Base-by-base conservation (phyloP, 2,329 filamentous ascomycete genomes). In the Trichophyton equinum region DNA sequence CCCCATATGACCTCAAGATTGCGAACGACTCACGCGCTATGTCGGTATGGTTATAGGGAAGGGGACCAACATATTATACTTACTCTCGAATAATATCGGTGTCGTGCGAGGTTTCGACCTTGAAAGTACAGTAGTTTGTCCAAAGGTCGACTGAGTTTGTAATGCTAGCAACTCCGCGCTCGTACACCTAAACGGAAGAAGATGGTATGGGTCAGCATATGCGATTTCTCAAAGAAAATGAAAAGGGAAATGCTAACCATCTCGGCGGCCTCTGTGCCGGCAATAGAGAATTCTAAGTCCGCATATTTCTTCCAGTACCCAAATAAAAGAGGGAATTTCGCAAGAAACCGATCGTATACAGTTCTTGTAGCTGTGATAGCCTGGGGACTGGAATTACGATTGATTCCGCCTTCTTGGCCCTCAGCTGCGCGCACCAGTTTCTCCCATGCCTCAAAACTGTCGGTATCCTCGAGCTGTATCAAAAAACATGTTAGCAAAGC, bases 241-340 rank as follows among this genome's bases (percentile, higher is more conserved):
- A n/a, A 13, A 11, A 1, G 1, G 13, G 30, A 11, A 51, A 8
- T 18, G n/a, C 27, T 40, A 22, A 96, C 91, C 88, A 96, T 95
- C 75, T 97, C 94, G 60, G 94, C 94, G 49, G 92, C 92, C 78
- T 99, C 94, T 4, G 94, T 95, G 18, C 94, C 94, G 3, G 91
- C 91, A 66, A 99, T 96, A 58, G 91, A 91, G 77, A 99, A 99
- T 71, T 99, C 94, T 65, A 95, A 81, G 70, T 97, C 92, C 70
- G 94, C 94, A 81, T 97, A 99, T 74, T 96, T 97, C 79, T 97
- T 97, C 94, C 94, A 99, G 78, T 97, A 99, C 59, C 92, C 94
- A 70, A 97, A 99, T 44, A 97, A 84, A 9, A 97, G 82, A 2
- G 94, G 94, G 66, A 96, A 99, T 71, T 96, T 96, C 63, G 89